A percentile compares a stretch with the other conserved stretches of the same genome.
Evolutionary conservation across 306 rosid genomes (phyloP).

Genomic region (Coriaria nepalensis): DNA sequence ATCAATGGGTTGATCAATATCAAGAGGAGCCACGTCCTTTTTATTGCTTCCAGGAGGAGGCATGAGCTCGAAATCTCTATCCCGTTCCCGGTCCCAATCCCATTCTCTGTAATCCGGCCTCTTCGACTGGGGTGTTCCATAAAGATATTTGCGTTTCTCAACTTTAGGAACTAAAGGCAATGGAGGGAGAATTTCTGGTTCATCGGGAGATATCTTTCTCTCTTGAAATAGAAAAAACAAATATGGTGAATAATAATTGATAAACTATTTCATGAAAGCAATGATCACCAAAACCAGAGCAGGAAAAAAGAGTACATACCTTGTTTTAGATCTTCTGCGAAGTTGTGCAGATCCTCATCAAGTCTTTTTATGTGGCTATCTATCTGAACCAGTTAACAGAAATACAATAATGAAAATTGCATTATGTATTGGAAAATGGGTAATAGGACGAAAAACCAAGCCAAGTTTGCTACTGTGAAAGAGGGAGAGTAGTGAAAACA

Average conservation of each 20-base stretch:
- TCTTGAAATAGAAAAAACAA: slow-evolving; percentile 28
- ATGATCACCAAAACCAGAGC: not conserved
- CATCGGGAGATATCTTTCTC: slow-evolving; percentile 75
- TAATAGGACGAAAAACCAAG: too few relatives aligned
- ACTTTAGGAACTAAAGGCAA: slow-evolving; percentile 55
- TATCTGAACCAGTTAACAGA: slow-evolving; percentile 47
- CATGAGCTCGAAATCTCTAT: slow-evolving; percentile 93
- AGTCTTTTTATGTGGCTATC: slow-evolving; percentile 93
- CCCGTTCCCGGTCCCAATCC: slow-evolving; percentile 95
- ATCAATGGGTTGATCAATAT: slow-evolving; percentile 84
- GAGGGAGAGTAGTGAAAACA: too few relatives aligned
- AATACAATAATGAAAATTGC: slow-evolving; percentile 16
- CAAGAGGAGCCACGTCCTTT: slow-evolving; percentile 71
- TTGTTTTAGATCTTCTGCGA: slow-evolving; percentile 92
- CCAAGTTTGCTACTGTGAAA: too few relatives aligned
- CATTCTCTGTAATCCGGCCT: slow-evolving; percentile 73
- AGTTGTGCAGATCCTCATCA: slow-evolving; percentile 84
- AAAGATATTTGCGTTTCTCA: slow-evolving; percentile 53
- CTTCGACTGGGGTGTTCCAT: slow-evolving; percentile 63
- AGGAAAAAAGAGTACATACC: slow-evolving; percentile 33
- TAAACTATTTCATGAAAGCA: slow-evolving; percentile 1
- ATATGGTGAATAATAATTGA: slow-evolving; percentile 11
- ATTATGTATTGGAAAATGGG: not conserved
- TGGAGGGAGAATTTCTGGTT: slow-evolving; percentile 85
- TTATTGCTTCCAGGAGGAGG: slow-evolving; percentile 93